Conservation (phyloP, 192 early-diverging fungal species). For the Mortierella alpina region DNA sequence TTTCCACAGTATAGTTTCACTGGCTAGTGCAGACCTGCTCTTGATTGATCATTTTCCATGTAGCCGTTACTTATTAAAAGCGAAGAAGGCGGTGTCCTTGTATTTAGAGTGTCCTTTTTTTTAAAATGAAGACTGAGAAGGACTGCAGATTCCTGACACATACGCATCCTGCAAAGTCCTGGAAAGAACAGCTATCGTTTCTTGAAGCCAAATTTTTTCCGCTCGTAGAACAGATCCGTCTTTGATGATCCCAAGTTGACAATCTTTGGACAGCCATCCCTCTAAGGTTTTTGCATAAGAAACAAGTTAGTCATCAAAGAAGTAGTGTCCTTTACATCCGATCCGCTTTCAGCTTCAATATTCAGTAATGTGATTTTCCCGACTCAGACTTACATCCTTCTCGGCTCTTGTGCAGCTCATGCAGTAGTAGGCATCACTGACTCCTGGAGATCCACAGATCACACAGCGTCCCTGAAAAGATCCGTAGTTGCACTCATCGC, state of each 20-base stretch:
- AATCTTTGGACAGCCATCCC: constrained; percentile 98
- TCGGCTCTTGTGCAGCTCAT: constrained; percentile 90
- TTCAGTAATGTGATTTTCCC: neutral
- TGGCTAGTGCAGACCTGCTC: no score
- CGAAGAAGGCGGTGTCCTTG: no score
- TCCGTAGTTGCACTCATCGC: constrained; percentile 98
- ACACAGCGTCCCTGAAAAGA: constrained; percentile 91
- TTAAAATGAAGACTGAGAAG: no score
- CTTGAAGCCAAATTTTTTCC: constrained; percentile 91
- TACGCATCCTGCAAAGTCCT: no score
- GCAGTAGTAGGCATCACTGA: constrained; percentile 96
- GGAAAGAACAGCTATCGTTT: constrained; percentile 54
- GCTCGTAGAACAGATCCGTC: constrained; percentile 91
- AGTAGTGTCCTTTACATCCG: no score
- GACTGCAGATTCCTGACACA: no score
- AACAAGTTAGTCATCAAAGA: neutral
- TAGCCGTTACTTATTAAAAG: no score
- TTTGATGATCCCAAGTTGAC: constrained; percentile 94
- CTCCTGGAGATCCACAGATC: constrained; percentile 87
- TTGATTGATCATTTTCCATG: no score
- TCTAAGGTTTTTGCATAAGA: constrained; percentile 44
- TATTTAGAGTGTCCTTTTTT: no score
- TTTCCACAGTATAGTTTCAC: no score
- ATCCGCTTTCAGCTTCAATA: neutral
- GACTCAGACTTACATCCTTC: constrained; percentile 76